Base-by-base conservation (phyloP, 2,329 filamentous ascomycete species). In the Chaetothyriales sp. region DNA sequence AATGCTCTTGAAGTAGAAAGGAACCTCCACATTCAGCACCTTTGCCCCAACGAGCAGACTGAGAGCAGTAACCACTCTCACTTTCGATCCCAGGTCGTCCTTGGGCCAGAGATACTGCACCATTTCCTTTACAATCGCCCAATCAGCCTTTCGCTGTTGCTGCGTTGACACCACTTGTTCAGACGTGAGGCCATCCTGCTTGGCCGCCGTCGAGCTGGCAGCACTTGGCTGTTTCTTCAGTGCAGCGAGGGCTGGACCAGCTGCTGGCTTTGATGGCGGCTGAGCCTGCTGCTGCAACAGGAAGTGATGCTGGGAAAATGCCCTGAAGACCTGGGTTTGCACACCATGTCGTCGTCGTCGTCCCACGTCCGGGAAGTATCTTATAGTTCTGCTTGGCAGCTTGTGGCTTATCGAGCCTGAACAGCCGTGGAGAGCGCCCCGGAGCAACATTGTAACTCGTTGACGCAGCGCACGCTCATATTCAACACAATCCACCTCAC, bases 61-160 rank as follows among this genome's bases (percentile, higher is more conserved):
- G 2, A 98, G 76, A n/a, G 90, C 88, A 46, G 94, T 70, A 9
- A 84, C 79, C 32, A 98, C 92, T 55, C 92, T 81, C 55, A 89
- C 70, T 65, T 93, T 86, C 2, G 88, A 93, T 50, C 81, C 81
- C 61, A 85, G 67, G 63, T 84, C 86, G 66, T 89, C 81, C 69
- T 92, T 94, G 19, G 92, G 92, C 92, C 92, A 98, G 19, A 98
- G 73, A 67, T 98, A 98, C 55, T 82, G 82, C 53, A 84, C 82
- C 90, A 98, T 96, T 66, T 98, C 90, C 69, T 85, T 93, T 75
- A 98, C 92, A 59, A 98, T 98, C 46, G 89, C 89, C 90, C 90
- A 95, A 64, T 98, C 92, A 7, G 89, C 90, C 70, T 89, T 93
- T 60, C 92, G 80, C 74, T 98, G 93, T 69, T 95, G 86, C 61